phyloP scores from a whole-genome alignment of 2,329 filamentous ascomycete species.

The Aspergillus intermedius region DNA sequence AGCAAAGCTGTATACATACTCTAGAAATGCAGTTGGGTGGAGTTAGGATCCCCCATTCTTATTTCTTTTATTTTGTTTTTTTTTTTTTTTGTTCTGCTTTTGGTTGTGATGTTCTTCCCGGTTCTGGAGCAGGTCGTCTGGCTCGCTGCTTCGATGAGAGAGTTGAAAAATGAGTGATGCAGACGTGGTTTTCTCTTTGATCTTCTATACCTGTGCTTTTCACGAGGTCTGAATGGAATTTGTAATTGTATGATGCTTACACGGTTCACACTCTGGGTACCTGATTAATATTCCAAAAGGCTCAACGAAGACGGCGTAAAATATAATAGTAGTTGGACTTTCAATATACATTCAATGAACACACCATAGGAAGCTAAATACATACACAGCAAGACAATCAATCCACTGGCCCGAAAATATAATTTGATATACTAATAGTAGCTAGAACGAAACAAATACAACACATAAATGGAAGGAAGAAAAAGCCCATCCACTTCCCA shows the following conservation, averaged over 20 bases:
- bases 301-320: background rate
- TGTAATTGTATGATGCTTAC: conserved; percentile 13
- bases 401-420: conserved; percentile 11
- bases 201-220: conserved; percentile 16
- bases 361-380: conserved; percentile 16
- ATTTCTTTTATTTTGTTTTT: background rate
- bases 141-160: too few relatives aligned
- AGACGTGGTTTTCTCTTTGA: conserved; percentile 15
- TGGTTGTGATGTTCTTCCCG: too few relatives aligned
- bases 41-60: conserved; percentile 6
- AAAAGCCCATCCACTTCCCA: conserved; percentile 4
- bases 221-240: conserved; percentile 16
- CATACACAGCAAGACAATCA: conserved; percentile 24
- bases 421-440: background rate
- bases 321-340: background rate
- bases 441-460: conserved; percentile 1
- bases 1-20: conserved; percentile 35
- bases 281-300: background rate
- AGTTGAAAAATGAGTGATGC: conserved; percentile 13
- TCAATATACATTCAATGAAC: background rate
- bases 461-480: conserved; percentile 2
- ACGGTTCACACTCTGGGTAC: too few relatives aligned
- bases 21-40: conserved; percentile 27
- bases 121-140: too few relatives aligned
- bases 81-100: background rate